phyloP scores from a whole-genome alignment of 2,329 filamentous ascomycete genomes.

The Pseudogymnoascus sp. region DNA sequence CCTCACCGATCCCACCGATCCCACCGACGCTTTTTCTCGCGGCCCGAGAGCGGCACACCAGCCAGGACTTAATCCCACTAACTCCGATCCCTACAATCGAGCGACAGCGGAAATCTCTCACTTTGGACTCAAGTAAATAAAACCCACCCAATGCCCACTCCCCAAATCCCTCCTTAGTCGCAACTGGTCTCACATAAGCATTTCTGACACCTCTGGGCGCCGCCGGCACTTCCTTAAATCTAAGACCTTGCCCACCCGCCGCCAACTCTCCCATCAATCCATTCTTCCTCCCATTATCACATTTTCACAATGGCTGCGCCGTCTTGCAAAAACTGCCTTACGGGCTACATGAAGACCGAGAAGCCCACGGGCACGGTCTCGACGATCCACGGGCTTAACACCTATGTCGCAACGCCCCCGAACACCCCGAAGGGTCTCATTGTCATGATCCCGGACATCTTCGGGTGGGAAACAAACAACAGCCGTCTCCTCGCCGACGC shows the following conservation, averaged over 20 bases:
- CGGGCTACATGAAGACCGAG: constrained; percentile 32
- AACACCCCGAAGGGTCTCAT: constrained; percentile 32
- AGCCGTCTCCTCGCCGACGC: constrained; percentile 38
- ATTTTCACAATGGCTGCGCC: neutral
- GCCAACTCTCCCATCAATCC: neutral
- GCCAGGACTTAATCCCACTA: neutral
- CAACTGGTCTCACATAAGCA: neutral
- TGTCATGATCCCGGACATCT: constrained; percentile 40
- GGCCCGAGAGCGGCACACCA: neutral
- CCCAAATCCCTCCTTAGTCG: neutral
- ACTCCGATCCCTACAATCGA: neutral
- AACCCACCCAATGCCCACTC: neutral
- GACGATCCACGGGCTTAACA: constrained; percentile 34
- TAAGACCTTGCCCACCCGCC: constrained; percentile 14
- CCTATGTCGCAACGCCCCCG: constrained; percentile 34
- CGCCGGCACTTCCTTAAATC: neutral
- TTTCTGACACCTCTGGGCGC: neutral
- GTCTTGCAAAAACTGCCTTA: constrained; percentile 20
- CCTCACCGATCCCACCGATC: too few species aligned
- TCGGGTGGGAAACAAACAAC: constrained; percentile 42
- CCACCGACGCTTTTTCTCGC: neutral
- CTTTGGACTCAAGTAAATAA: neutral
- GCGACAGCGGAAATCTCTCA: neutral
- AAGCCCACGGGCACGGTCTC: constrained; percentile 32
- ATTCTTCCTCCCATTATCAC: constrained; percentile 22